These are phyloP conservation scores for Erysimum cheiranthoides DNA, from an alignment of 345 rosid genomes.

Conservation along the genomic window DNA sequence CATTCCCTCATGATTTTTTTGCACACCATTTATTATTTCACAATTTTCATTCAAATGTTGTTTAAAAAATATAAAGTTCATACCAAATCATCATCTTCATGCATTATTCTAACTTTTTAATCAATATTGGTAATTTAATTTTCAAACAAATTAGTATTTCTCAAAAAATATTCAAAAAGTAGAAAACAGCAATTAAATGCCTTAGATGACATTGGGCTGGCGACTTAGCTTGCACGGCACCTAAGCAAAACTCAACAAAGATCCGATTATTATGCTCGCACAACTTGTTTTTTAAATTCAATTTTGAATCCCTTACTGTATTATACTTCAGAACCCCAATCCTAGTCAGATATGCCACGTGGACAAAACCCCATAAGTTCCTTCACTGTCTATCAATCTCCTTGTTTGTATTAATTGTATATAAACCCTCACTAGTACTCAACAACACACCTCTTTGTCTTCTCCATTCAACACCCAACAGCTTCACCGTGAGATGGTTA, in stretches of 20 bases:
- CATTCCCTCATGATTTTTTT: neutral
- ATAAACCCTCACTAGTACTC: constrained; percentile 33
- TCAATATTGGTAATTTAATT: neutral
- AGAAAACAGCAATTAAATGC: constrained; percentile 12
- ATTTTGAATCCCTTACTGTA: neutral
- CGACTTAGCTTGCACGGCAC: constrained; percentile 43
- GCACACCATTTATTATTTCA: neutral
- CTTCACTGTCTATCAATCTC: constrained; percentile 23
- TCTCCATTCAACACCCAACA: constrained; percentile 18
- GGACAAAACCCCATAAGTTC: constrained; percentile 13
- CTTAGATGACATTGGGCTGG: constrained; percentile 38
- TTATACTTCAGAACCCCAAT: neutral
- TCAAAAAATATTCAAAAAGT: neutral
- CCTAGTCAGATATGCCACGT: constrained; percentile 31
- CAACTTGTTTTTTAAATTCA: neutral
- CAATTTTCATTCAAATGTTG: neutral
- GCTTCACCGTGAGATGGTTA: constrained; percentile 24
- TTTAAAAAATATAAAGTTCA: neutral
- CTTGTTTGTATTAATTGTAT: too few species aligned
- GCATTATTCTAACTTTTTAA: neutral
- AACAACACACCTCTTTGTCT: constrained; percentile 26
- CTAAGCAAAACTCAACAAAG: constrained; percentile 41
- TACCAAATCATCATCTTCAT: neutral
- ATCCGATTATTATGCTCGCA: constrained; percentile 45
- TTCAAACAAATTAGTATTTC: neutral